phyloP scores from a whole-genome alignment of 2,329 filamentous ascomycete species.

The Pseudopithomyces chartarum region DNA sequence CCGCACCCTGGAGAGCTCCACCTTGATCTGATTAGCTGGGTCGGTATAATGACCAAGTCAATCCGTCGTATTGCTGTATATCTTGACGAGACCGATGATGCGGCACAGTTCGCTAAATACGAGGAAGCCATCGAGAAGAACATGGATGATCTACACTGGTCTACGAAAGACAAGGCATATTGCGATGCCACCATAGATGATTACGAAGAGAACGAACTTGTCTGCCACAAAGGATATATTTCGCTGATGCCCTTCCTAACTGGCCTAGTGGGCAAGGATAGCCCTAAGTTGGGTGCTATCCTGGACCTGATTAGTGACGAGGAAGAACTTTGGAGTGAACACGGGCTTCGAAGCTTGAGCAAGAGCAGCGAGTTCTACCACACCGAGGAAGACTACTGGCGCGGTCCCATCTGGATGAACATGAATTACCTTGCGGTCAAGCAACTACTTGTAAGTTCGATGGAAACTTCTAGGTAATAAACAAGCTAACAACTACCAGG shows the following conservation, averaged over 20 bases:
- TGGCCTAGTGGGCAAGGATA: constrained; percentile 75
- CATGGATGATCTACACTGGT: constrained; percentile 93
- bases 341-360: constrained; percentile 89
- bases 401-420: constrained; percentile 93
- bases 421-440: constrained; percentile 91
- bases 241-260: constrained; percentile 91
- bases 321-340: constrained; percentile 85
- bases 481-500: constrained; percentile 49
- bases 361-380: constrained; percentile 82
- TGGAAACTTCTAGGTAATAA: background rate
- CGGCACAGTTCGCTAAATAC: constrained; percentile 70
- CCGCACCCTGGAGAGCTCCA: constrained; percentile 96
- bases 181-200: constrained; percentile 96
- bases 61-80: constrained; percentile 78
- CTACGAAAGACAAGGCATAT: constrained; percentile 76
- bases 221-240: constrained; percentile 97
- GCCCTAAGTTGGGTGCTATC: constrained; percentile 73
- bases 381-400: constrained; percentile 96
- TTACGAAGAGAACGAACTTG: constrained; percentile 85
- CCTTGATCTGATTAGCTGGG: constrained; percentile 92
- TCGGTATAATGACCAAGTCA: constrained; percentile 93
- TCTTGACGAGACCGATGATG: constrained; percentile 78
- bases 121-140: constrained; percentile 81
- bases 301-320: constrained; percentile 80
- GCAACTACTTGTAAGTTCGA: constrained; percentile 65